Conservation (phyloP, 2,329 filamentous ascomycete species). For the Teratosphaeria nubilosa region DNA sequence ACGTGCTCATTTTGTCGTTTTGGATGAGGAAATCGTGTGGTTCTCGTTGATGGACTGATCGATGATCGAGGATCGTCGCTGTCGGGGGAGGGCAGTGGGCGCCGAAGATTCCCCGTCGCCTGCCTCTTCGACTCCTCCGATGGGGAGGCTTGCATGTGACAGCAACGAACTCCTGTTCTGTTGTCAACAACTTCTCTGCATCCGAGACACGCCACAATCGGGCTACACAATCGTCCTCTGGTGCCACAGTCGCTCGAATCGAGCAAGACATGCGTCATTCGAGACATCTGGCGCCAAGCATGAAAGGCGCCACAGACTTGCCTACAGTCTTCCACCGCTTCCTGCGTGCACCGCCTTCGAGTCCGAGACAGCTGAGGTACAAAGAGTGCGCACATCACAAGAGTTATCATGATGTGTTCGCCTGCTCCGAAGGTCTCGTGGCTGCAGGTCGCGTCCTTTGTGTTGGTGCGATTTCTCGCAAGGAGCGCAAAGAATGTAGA, state of each 20-base stretch:
- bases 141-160: background rate
- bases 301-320: background rate
- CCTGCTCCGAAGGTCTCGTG: background rate
- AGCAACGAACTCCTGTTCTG: background rate
- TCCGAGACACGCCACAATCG: background rate
- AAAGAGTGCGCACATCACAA: background rate
- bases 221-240: background rate
- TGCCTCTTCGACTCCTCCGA: background rate
- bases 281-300: background rate
- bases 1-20: conserved; percentile 32
- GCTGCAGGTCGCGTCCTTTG: background rate
- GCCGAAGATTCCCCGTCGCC: background rate
- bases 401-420: background rate
- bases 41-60: background rate
- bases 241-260: background rate
- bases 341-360: background rate
- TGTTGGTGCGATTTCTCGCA: no score
- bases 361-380: background rate
- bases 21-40: background rate
- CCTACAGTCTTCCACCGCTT: background rate
- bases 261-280: background rate
- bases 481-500: background rate
- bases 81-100: background rate
- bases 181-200: background rate
- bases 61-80: background rate